A percentile compares a stretch with the other conserved stretches of the same genome.
Evolutionary conservation across 2,329 filamentous ascomycete genomes (phyloP).

Genomic region (Thermothelomyces thermophilus): DNA sequence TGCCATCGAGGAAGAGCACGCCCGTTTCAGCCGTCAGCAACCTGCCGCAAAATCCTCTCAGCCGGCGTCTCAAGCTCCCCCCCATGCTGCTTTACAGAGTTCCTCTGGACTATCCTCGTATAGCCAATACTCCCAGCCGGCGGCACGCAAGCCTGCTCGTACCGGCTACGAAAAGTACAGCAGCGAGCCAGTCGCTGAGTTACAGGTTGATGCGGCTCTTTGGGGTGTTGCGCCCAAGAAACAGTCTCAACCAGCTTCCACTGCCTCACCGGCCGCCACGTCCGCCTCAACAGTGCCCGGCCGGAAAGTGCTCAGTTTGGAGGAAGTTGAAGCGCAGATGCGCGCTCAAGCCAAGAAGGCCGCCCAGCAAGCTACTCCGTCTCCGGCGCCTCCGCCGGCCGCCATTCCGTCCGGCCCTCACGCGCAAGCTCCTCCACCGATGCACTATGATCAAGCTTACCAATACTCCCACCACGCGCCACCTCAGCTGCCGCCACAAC

Average conservation of each 20-base stretch:
- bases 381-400: constrained; percentile 19
- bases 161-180: constrained; percentile 91
- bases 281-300: constrained; percentile 33
- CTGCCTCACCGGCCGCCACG: constrained; percentile 29
- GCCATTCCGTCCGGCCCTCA: constrained; percentile 22
- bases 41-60: constrained; percentile 46
- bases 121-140: constrained; percentile 36
- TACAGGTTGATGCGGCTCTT: constrained; percentile 87
- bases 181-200: constrained; percentile 77
- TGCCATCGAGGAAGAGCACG: constrained; percentile 85
- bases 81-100: constrained; percentile 27
- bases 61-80: constrained; percentile 23
- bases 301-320: constrained; percentile 87
- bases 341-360: constrained; percentile 58
- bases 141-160: constrained; percentile 53
- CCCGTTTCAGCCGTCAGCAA: constrained; percentile 71
- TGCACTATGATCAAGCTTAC: constrained; percentile 22
- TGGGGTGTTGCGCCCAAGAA: constrained; percentile 75
- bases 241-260: constrained; percentile 32
- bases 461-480: constrained; percentile 23
- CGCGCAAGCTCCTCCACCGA: constrained; percentile 27
- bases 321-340: constrained; percentile 95
- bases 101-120: constrained; percentile 31
- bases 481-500: constrained; percentile 16
- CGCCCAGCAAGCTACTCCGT: constrained; percentile 32